Base-by-base conservation (phyloP, 2,329 filamentous ascomycete genomes). In the Hypoxylon sp. region DNA sequence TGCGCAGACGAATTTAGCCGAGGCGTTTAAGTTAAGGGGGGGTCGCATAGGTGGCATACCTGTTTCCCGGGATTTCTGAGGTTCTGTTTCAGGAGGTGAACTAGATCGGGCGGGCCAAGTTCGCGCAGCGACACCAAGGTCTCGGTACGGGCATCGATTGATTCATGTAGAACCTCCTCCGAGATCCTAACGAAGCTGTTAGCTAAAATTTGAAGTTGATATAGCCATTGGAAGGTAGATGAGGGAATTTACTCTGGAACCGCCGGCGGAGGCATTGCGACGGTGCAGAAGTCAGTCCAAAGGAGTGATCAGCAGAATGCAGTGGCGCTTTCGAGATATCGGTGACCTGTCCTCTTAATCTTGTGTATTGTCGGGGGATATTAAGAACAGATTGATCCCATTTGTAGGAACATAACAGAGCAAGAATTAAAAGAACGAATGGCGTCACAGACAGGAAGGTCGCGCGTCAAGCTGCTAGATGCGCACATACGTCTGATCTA, bases 101-200 rank as follows among this genome's bases (percentile, higher is more conserved):
- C 95, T 28, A 99, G 87, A 81, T 99, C 96, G 59, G 96, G 96
- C 25, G 96, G 96, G 45, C 96, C 96, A 63, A 99, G 88, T 85
- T 99, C 96, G 77, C 96, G 92, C 70, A 99, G 86, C 51, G 90
- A 89, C 73, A 91, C 87, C 41, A 99, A 87, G 46, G 92, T 92
- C 78, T 99, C 96, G 74, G 95, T 97, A 79, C 96, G 91, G 74
- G 94, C 90, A 78, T 98, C 94, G 80, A 98, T 91, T 57, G 95
- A 93, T 75, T 97, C 93, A 78, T 97, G 92, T 68, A 97, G 87
- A 71, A 96, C 89, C 81, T 98, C 94, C 83, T 99, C 96, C 75
- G 94, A 95, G 76, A 99, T 91, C 82, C 96, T 98, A 30, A 13
- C 14, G 10, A 28, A 14, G 28, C 21, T 21, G 59, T 62, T 67